A percentile compares a stretch with the other conserved stretches of the same genome.
These are phyloP conservation scores for Tylopilus vinaceipallidus DNA, from an alignment of 768 basidiomycete species.

Conservation along the genomic window DNA sequence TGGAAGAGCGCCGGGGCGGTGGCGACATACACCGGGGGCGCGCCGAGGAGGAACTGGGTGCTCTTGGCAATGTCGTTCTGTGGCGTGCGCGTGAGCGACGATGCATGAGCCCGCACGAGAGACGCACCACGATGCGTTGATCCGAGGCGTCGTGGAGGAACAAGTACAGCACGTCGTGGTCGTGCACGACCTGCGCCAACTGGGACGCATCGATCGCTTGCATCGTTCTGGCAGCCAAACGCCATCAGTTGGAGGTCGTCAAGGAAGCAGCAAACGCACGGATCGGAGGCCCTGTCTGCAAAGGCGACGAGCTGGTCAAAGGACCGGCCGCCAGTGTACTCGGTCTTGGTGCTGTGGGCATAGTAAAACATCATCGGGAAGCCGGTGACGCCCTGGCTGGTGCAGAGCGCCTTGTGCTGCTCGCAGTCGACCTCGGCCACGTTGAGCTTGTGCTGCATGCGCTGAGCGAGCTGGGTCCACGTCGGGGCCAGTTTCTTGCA, in stretches of 20 bases:
- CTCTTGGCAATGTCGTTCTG: conserved; percentile 58
- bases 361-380: conserved; percentile 85
- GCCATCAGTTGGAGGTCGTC: no score
- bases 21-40: conserved; percentile 47
- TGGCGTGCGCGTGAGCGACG: neutral
- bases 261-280: conserved; percentile 45
- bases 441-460: conserved; percentile 67
- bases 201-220: conserved; percentile 11
- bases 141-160: conserved; percentile 46
- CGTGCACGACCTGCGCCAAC: conserved; percentile 9
- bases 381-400: conserved; percentile 61
- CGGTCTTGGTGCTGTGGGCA: conserved; percentile 55
- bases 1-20: conserved; percentile 32
- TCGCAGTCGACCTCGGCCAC: conserved; percentile 93
- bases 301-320: conserved; percentile 72
- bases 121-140: conserved; percentile 32
- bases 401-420: conserved; percentile 63
- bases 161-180: conserved; percentile 38
- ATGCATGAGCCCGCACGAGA: neutral
- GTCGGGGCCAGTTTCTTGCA: conserved; percentile 90
- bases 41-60: conserved; percentile 47
- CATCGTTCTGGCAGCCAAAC: conserved; percentile 20
- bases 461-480: conserved; percentile 73
- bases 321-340: conserved; percentile 74
- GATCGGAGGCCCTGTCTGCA: conserved; percentile 67